Percentiles rank a stretch among this genome's conserved stretches.
Conservation (phyloP, 306 rosid species). For the Trifolium fragiferum region DNA sequence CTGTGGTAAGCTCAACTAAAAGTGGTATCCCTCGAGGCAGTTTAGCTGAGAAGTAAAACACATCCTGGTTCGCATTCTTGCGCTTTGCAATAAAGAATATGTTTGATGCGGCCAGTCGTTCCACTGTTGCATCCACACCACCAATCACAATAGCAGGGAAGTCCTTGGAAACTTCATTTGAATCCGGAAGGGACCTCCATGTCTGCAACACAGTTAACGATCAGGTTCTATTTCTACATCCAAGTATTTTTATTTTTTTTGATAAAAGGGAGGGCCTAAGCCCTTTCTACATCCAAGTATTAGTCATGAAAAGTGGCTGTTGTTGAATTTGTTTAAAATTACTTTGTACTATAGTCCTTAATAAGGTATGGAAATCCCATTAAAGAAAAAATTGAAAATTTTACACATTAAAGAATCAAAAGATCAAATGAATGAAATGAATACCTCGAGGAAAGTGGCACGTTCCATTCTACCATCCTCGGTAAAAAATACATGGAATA, state of each 20-base stretch:
- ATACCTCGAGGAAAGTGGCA: conserved; percentile 87
- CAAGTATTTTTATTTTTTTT: too few species aligned
- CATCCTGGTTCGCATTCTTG: conserved; percentile 91
- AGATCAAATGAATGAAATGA: conserved; percentile 29
- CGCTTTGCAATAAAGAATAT: conserved; percentile 94
- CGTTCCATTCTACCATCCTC: conserved; percentile 99
- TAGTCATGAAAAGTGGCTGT: conserved; percentile 8
- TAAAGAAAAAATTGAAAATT: conserved; percentile 15
- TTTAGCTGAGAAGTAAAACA: conserved; percentile 91
- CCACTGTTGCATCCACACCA: conserved; percentile 66
- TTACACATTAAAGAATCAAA: neutral
- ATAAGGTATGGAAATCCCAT: neutral
- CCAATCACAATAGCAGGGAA: conserved; percentile 66
- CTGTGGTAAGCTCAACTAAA: conserved; percentile 79
- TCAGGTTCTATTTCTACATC: conserved; percentile 25
- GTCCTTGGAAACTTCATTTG: conserved; percentile 88
- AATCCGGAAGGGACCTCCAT: conserved; percentile 97
- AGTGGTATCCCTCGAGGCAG: conserved; percentile 81
- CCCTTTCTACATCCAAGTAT: too few species aligned
- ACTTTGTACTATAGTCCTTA: neutral
- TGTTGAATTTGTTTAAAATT: conserved; percentile 25
- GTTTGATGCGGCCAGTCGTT: conserved; percentile 71
- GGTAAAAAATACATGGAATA: conserved; percentile 71
- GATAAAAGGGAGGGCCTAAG: too few species aligned
- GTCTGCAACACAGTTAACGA: conserved; percentile 61